Evolutionary conservation across 176 grass and related monocot species (phyloP).

Genomic region (Avena atlantica): DNA sequence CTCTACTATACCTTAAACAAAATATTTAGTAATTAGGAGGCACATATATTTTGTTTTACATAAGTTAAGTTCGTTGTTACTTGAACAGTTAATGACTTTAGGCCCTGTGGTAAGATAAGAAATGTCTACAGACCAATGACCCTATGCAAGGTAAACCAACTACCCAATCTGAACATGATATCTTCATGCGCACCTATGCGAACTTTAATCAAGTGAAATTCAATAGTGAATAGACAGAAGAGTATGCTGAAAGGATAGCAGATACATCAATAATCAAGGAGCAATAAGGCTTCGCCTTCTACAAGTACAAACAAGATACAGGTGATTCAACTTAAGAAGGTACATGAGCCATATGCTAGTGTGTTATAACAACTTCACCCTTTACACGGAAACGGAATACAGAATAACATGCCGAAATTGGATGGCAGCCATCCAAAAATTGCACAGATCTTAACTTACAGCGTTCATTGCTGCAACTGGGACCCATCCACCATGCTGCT

Average conservation of each 20-base stretch:
- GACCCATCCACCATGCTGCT: constrained; percentile 97
- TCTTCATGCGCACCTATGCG: not conserved
- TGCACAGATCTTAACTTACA: constrained; percentile 54
- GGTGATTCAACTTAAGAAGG: not conserved
- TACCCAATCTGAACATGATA: not conserved
- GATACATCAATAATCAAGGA: not conserved
- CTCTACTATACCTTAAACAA: no score
- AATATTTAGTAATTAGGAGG: no score
- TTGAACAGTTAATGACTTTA: no score
- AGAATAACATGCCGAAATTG: not conserved
- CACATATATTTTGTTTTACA: no score
- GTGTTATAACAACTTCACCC: not conserved
- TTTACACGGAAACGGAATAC: not conserved
- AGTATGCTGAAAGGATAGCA: constrained; percentile 19
- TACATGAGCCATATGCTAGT: not conserved
- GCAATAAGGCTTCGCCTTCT: not conserved
- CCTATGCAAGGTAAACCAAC: not conserved
- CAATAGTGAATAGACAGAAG: not conserved
- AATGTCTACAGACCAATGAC: not conserved
- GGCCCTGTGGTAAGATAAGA: no score
- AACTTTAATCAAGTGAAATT: not conserved
- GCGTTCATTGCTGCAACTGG: constrained; percentile 92
- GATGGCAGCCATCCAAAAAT: not conserved
- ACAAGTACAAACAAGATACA: not conserved
- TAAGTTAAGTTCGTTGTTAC: no score